Evolutionary conservation across 2,329 filamentous ascomycete species (phyloP).

Genomic region (Juglanconis sp.): DNA sequence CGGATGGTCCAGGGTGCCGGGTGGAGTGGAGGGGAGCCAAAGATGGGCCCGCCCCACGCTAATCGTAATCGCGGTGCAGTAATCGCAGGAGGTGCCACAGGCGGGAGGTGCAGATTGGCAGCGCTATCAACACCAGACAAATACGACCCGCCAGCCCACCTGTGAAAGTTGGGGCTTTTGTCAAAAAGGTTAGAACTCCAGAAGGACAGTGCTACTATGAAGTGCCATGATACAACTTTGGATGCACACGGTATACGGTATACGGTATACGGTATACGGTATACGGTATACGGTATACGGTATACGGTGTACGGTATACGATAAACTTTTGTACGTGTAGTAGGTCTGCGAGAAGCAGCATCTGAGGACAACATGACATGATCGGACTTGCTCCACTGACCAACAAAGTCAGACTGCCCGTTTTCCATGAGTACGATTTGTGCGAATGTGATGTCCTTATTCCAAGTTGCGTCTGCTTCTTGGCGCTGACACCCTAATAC

Average conservation of each 20-base stretch:
- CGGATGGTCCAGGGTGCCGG: constrained; percentile 1
- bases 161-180: not conserved
- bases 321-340: no score
- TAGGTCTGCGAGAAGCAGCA: no score
- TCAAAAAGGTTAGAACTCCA: not conserved
- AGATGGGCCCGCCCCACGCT: constrained; percentile 4
- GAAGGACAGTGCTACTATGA: no score
- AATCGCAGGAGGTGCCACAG: no score
- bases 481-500: not conserved
- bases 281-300: no score
- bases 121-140: not conserved
- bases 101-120: not conserved
- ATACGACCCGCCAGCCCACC: not conserved
- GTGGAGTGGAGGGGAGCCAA: not conserved
- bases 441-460: not conserved
- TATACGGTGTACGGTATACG: no score
- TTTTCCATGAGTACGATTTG: not conserved
- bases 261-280: no score
- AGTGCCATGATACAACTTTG: no score
- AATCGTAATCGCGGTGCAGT: constrained; percentile 1
- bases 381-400: not conserved
- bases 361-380: not conserved
- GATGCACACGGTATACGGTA: no score
- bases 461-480: not conserved
- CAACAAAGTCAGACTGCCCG: not conserved